Conservation (phyloP, 768 basidiomycete genomes). For the Exidia glandulosa region DNA sequence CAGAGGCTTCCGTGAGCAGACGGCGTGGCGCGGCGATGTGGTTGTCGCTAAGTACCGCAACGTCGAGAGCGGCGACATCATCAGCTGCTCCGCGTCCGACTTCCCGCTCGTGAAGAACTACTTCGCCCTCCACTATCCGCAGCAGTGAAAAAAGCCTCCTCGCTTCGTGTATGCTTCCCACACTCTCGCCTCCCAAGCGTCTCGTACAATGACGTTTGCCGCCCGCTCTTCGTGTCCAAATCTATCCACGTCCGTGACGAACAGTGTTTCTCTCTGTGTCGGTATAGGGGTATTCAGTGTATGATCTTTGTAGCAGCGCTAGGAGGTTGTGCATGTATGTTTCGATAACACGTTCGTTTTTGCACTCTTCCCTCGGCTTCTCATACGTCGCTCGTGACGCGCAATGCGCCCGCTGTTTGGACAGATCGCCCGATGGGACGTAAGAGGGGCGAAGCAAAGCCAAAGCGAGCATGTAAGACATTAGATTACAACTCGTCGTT, state of each 20-base stretch:
- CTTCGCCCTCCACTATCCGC: conserved; percentile 20
- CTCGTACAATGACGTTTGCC: neutral
- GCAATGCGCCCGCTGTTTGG: no score
- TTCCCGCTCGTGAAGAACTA: conserved; percentile 76
- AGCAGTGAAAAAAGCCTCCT: neutral
- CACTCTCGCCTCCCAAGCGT: neutral
- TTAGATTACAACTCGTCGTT: conserved; percentile 21
- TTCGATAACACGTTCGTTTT: no score
- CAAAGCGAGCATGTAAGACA: neutral
- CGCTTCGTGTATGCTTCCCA: neutral
- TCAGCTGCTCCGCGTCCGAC: conserved; percentile 71
- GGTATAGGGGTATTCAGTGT: no score
- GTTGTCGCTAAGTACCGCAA: conserved; percentile 60
- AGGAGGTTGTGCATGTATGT: no score
- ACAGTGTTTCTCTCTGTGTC: neutral
- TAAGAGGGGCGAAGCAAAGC: no score
- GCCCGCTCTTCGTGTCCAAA: neutral
- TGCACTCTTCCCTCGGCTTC: no score
- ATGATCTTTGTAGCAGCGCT: no score
- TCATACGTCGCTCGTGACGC: no score
- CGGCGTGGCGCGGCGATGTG: conserved; percentile 73
- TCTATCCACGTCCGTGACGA: neutral
- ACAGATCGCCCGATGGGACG: no score
- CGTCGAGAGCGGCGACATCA: conserved; percentile 38
- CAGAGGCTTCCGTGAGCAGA: conserved; percentile 42